A percentile compares a stretch with the other conserved stretches of the same genome.
phyloP scores from a whole-genome alignment of 2,329 filamentous ascomycete genomes.

The Phyllosticta citribraziliensis region DNA sequence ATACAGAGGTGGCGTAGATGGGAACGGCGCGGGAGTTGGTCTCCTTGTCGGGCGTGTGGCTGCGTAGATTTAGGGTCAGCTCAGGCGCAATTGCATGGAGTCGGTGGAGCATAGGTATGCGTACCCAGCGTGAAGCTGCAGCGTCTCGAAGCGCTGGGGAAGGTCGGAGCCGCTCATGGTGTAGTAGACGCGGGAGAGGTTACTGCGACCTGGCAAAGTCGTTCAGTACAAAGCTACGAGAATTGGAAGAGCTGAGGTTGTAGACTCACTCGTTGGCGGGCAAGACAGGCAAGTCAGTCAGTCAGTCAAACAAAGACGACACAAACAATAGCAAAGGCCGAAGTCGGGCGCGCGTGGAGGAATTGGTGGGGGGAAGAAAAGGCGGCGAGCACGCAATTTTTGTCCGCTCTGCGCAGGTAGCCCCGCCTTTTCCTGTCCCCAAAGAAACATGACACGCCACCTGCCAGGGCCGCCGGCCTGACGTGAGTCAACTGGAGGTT shows the following conservation, averaged over 20 bases:
- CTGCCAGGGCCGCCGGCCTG: neutral
- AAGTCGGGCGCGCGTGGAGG: neutral
- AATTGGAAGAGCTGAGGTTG: neutral
- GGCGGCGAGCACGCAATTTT: constrained; percentile 8
- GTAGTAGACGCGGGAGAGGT: neutral
- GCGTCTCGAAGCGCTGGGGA: constrained; percentile 34
- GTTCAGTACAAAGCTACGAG: neutral
- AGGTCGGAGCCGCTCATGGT: constrained; percentile 3
- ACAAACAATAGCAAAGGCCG: neutral
- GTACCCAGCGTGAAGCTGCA: constrained; percentile 41
- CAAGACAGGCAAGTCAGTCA: too few species aligned
- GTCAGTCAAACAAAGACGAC: neutral
- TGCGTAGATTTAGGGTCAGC: constrained; percentile 25
- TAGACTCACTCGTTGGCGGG: neutral
- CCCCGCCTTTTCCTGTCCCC: neutral
- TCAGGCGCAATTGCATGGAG: neutral
- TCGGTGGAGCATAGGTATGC: constrained; percentile 2
- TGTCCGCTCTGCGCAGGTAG: neutral
- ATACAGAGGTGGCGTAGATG: constrained; percentile 83
- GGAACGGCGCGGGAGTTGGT: constrained; percentile 88
- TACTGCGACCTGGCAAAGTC: neutral
- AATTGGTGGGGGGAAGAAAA: neutral
- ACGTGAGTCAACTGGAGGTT: neutral
- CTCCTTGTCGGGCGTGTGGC: constrained; percentile 66
- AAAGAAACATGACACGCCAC: neutral